Conservation (phyloP, 345 rosid species). For the Citrus cavaleriei region DNA sequence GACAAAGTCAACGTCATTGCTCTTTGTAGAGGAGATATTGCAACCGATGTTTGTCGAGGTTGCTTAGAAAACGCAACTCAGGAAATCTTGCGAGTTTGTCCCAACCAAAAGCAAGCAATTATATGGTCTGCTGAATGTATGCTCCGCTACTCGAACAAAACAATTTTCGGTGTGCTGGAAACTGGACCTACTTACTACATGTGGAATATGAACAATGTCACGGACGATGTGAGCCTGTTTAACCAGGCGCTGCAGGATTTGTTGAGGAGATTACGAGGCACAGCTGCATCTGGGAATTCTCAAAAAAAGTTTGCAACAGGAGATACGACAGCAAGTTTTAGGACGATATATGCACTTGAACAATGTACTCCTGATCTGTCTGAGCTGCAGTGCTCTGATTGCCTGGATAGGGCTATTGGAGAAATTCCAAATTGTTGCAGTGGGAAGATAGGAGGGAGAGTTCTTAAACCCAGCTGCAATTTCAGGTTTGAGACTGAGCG, state of each 20-base stretch:
- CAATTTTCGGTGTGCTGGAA: conserved; percentile 13
- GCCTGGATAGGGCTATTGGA: background rate
- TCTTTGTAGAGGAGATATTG: conserved; percentile 34
- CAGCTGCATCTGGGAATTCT: conserved; percentile 19
- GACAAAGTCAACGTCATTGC: conserved; percentile 15
- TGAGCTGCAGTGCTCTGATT: background rate
- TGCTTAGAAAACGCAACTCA: conserved; percentile 18
- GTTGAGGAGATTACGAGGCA: background rate
- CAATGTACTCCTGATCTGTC: conserved; percentile 44
- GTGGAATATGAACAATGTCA: background rate
- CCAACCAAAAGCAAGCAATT: conserved; percentile 22
- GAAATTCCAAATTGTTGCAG: background rate
- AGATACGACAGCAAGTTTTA: background rate
- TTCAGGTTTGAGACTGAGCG: conserved; percentile 8
- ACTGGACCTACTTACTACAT: background rate
- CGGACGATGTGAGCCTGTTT: conserved; percentile 1
- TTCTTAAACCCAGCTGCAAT: conserved; percentile 13
- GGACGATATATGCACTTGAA: conserved; percentile 19
- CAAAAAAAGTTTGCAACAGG: conserved; percentile 24
- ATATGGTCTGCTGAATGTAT: conserved; percentile 20
- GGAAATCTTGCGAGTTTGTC: conserved; percentile 9
- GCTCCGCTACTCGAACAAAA: conserved; percentile 30
- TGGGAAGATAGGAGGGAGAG: conserved; percentile 14
- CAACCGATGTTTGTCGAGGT: background rate
- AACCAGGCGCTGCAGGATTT: background rate